Conservation (phyloP, 2,329 filamentous ascomycete species). For the Fusarium newnesense region DNA sequence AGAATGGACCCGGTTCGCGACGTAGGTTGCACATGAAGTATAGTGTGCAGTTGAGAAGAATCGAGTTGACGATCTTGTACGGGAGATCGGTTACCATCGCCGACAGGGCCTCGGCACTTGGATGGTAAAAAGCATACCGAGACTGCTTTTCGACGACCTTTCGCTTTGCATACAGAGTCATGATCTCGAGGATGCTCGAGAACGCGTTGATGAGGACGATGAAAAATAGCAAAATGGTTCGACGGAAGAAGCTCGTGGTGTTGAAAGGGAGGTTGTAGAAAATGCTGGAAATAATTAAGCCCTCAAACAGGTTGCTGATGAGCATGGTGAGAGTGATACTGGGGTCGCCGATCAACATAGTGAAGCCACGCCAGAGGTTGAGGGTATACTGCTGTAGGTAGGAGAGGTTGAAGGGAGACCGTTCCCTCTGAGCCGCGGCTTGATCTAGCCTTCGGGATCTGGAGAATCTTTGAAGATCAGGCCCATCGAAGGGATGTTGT, state of each 20-base stretch:
- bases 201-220: constrained; percentile 37
- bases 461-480: constrained; percentile 34
- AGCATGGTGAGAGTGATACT: constrained; percentile 34
- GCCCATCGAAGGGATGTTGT: constrained; percentile 37
- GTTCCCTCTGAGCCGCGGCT: constrained; percentile 5
- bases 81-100: constrained; percentile 34
- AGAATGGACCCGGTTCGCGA: constrained; percentile 63
- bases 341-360: constrained; percentile 22
- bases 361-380: constrained; percentile 24
- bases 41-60: constrained; percentile 56
- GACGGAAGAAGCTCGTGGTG: constrained; percentile 24
- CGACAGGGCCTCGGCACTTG: constrained; percentile 38
- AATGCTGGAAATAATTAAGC: constrained; percentile 26
- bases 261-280: constrained; percentile 27
- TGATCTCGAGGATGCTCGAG: constrained; percentile 33
- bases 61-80: constrained; percentile 28
- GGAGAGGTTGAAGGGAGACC: constrained; percentile 32
- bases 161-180: constrained; percentile 41
- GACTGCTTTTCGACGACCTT: constrained; percentile 49
- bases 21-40: constrained; percentile 75
- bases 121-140: constrained; percentile 48
- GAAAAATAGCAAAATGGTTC: constrained; percentile 27
- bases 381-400: constrained; percentile 18
- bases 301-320: constrained; percentile 29
- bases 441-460: constrained; percentile 35